phyloP scores from a whole-genome alignment of 2,329 filamentous ascomycete genomes.

The Ceratocystis destructans region DNA sequence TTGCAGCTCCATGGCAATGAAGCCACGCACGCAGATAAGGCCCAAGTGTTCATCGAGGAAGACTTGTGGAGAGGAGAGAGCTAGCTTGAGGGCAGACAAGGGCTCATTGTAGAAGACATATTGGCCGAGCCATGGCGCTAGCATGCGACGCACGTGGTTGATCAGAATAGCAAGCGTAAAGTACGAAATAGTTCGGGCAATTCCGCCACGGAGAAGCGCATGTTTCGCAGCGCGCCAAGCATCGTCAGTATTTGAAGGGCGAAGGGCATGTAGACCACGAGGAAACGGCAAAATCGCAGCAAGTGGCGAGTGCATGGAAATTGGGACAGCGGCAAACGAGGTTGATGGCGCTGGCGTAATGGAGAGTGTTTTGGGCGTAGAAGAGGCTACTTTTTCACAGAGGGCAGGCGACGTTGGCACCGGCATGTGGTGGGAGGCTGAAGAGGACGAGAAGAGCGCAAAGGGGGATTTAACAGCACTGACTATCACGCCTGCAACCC shows the following conservation, averaged over 20 bases:
- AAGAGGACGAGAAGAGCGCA: not conserved
- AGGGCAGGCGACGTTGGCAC: constrained; percentile 14
- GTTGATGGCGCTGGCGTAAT: constrained; percentile 12
- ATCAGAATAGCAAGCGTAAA: constrained; percentile 28
- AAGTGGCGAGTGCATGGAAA: constrained; percentile 15
- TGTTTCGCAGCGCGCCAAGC: constrained; percentile 17
- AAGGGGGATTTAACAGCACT: constrained; percentile 16
- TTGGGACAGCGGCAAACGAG: constrained; percentile 14
- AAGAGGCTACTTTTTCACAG: constrained; percentile 17
- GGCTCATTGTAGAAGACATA: constrained; percentile 25
- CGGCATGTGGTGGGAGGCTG: constrained; percentile 1
- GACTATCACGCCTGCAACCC: constrained; percentile 13
- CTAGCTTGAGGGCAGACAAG: constrained; percentile 28
- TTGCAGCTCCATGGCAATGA: constrained; percentile 19
- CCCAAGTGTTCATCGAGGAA: constrained; percentile 25
- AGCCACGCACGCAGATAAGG: constrained; percentile 13
- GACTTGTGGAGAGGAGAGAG: constrained; percentile 27
- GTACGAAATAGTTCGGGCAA: constrained; percentile 22
- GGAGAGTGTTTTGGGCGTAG: constrained; percentile 14
- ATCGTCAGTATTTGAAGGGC: constrained; percentile 16
- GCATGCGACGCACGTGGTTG: constrained; percentile 29
- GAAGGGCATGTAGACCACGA: constrained; percentile 9
- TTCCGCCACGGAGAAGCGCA: constrained; percentile 23
- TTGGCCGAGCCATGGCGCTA: constrained; percentile 25
- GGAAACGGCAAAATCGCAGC: constrained; percentile 12